Base-by-base conservation (phyloP, 106 monocot species). In the Acanthochlamys bracteata region DNA sequence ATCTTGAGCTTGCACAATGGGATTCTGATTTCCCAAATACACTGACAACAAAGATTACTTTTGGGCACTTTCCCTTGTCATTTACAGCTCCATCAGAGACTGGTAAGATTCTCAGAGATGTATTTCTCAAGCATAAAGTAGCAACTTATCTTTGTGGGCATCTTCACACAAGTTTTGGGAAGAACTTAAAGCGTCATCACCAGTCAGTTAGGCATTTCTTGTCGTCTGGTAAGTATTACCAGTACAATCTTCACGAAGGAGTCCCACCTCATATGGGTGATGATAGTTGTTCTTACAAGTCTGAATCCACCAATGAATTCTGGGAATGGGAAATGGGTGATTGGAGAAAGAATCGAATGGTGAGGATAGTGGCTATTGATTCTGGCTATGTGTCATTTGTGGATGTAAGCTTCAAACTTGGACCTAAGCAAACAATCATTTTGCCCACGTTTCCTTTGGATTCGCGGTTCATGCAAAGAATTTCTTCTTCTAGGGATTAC, bases 321-420 rank as follows among this genome's bases (percentile, higher is more conserved):
- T 98, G 96, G 96, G 96, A 98, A 63, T 98, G 96, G 96, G 96
- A 98, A 70, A 92, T 98, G 91, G 91, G 85, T 67, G 96, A 98
- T 46, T 98, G 96, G 96, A 91, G 96, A 69, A 88, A 68, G 67
- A 88, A 70, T 45, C 75, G 96, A 76, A 60, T 57, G 22, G 63
- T 98, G 69, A 79, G 96, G 53, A 79, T 92, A 68, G 21, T 98
- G 24, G 85, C 88, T 42, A 88, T 98, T 66, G 92, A 98, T 83
- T 68, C 84, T 56, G 96, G 96, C 8, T 74, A 83, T 66, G 85
- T 92, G 55, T 98, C 96, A 42, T 92, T 78, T 74, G 33, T 77
- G 60, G 92, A 98, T 75, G 33, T 79, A 41, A 80, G 88, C 75
- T 85, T 88, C 40, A 74, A 16, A 4, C 71, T 74, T 40, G 88